phyloP scores from a whole-genome alignment of 805 yeast species.

The Wickerhamiella vanderwaltii region DNA sequence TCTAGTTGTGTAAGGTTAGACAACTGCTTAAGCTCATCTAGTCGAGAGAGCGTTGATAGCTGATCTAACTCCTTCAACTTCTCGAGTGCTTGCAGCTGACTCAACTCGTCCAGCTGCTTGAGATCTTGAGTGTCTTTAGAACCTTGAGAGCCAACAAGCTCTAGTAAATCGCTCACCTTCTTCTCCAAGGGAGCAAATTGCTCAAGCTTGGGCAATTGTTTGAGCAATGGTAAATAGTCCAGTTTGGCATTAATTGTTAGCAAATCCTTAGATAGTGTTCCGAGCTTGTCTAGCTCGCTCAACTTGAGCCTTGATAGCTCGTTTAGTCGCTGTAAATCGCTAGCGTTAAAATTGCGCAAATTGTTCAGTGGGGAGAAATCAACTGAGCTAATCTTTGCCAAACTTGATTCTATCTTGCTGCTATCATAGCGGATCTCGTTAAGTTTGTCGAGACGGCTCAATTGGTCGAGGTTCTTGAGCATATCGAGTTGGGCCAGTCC shows the following conservation, averaged over 20 bases:
- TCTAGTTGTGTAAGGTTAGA: not conserved
- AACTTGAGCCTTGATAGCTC: constrained; percentile 10
- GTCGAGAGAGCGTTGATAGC: constrained; percentile 2
- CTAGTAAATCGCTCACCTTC: constrained; percentile 10
- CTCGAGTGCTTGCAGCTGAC: constrained; percentile 5
- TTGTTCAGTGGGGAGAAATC: constrained; percentile 12
- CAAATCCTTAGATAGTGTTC: constrained; percentile 2
- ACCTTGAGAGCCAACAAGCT: constrained; percentile 1
- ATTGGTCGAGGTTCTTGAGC: constrained; percentile 15
- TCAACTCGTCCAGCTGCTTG: not conserved
- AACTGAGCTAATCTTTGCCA: constrained; percentile 12
- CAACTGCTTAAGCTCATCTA: not conserved
- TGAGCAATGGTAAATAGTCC: constrained; percentile 4
- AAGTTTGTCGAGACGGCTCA: constrained; percentile 2
- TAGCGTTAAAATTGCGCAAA: constrained; percentile 1
- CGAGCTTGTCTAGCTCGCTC: constrained; percentile 11
- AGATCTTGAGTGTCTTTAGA: constrained; percentile 3
- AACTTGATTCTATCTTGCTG: constrained; percentile 7
- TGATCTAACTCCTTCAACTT: constrained; percentile 11
- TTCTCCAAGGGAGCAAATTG: not conserved
- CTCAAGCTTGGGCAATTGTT: not conserved
- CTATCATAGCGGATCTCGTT: not conserved
- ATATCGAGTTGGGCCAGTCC: constrained; percentile 23
- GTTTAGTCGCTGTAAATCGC: constrained; percentile 6
- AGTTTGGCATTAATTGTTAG: constrained; percentile 5